Conservation (phyloP, 2,329 filamentous ascomycete species). For the Hortaea sp. region DNA sequence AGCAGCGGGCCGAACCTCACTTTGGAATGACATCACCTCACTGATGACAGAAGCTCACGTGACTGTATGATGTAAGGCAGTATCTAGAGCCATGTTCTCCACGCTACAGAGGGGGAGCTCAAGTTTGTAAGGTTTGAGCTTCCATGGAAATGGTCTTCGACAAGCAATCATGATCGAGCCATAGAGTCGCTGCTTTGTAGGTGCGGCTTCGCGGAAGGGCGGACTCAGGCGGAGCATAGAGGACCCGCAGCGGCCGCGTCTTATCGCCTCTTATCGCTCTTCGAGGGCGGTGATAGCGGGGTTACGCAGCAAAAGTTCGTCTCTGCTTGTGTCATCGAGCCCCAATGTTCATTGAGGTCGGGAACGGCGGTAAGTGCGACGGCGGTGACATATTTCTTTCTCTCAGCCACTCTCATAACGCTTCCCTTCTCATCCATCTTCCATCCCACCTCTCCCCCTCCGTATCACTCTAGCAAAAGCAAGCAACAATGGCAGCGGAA, state of each 20-base stretch:
- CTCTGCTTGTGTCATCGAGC: neutral
- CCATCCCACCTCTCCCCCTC: neutral
- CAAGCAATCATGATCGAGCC: neutral
- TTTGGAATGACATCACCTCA: neutral
- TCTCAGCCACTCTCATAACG: neutral
- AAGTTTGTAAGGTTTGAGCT: neutral
- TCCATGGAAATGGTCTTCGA: neutral
- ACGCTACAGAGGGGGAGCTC: neutral
- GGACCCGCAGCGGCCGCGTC: neutral
- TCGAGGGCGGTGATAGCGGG: neutral
- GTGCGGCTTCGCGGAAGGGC: neutral
- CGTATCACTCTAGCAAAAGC: constrained; percentile 21
- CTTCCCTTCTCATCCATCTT: neutral
- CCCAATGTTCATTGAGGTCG: neutral
- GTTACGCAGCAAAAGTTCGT: neutral
- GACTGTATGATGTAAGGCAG: neutral
- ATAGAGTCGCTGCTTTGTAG: neutral
- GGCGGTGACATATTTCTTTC: neutral
- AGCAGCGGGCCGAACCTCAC: neutral
- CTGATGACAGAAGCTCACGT: neutral
- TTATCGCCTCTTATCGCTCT: neutral
- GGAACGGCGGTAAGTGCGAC: neutral
- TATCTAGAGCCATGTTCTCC: neutral
- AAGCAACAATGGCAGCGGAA: constrained; percentile 11
- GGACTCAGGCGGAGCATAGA: neutral